Evolutionary conservation across 2,329 filamentous ascomycete species (phyloP), one percentile per base, ranked within the genome.

Genomic region (Arthrobotrys iridis): DNA sequence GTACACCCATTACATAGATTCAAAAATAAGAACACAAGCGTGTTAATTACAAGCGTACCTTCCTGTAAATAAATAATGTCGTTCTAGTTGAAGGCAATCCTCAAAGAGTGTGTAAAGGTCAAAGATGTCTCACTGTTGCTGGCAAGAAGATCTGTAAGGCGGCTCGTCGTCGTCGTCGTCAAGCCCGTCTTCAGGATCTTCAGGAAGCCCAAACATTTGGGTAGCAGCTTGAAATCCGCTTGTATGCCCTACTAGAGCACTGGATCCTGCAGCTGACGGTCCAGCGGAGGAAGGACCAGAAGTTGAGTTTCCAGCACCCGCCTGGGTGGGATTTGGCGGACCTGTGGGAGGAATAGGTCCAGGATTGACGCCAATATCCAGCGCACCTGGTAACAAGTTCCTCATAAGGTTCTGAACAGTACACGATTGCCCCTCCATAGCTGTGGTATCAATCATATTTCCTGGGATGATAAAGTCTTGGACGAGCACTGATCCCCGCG

Each of bases 381-480:
- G 11, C 5, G 62, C 70, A 3, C 41, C 45, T 1, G 70, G 24
- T 7, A 30, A 48, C 8, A 74, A 24, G 50, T 74, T 67, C 40
- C 43, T 26, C 4, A 74, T 35, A 8, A 74, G 45, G 43, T 74
- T 74, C 30, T 74, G 70, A n/a, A 41, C 55, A 7, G 43, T 74
- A 20, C 33, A n/a, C 40, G 45, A 28, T 26, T 74, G 70, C 13
- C 70, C 70, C n/a, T 74, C 62, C 24, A 74, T 26, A 4, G 70
- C 70, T 1, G 13, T 37, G 3, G 45, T 67, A 18, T 74, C 30
- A 11, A 74, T 22, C 18, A 50, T 57, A 1, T 26, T 30, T 10
- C 52, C 45, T 3, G 70, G 70, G 15, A 74, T 59, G 6, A 74
- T 18, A 22, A 74, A 74, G n/a, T 57, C 43, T 13, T 64, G 70